These are phyloP conservation scores for Coemansia sp. DNA, from an alignment of 192 early-diverging fungal species.

Conservation along the genomic window DNA sequence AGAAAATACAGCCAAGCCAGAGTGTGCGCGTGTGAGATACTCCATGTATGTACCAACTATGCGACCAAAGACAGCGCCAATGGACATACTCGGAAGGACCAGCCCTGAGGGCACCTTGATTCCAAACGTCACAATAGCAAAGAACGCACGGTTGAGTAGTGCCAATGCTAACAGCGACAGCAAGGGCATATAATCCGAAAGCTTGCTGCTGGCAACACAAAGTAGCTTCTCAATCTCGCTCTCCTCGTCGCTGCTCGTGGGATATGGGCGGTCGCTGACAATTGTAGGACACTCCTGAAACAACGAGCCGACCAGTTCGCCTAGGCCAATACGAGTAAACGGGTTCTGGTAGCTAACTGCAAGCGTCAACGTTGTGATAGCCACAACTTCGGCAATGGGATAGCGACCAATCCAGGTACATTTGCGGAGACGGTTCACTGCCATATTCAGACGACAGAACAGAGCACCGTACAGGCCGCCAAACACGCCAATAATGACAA, in stretches of 20 bases:
- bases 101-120: conserved; percentile 54
- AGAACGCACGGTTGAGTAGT: conserved; percentile 45
- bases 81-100: conserved; percentile 57
- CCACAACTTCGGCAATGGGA: conserved; percentile 73
- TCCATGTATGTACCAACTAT: conserved; percentile 45
- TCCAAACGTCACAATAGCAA: conserved; percentile 58
- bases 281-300: conserved; percentile 81
- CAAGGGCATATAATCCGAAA: conserved; percentile 40
- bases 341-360: conserved; percentile 73
- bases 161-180: conserved; percentile 48
- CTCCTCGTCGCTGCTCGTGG: conserved; percentile 54
- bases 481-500: conserved; percentile 65
- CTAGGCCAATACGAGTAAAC: conserved; percentile 80
- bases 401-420: conserved; percentile 62
- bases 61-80: conserved; percentile 55
- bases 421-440: conserved; percentile 70
- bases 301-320: conserved; percentile 81
- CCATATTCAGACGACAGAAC: conserved; percentile 69
- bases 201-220: conserved; percentile 54
- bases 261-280: conserved; percentile 6
- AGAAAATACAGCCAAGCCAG: conserved; percentile 40
- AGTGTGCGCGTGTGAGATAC: conserved; percentile 45
- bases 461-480: conserved; percentile 83
- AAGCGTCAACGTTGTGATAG: conserved; percentile 69
- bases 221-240: conserved; percentile 61